Base-by-base conservation (phyloP, 495 filamentous ascomycete species). In the Penicillium subrubescens region DNA sequence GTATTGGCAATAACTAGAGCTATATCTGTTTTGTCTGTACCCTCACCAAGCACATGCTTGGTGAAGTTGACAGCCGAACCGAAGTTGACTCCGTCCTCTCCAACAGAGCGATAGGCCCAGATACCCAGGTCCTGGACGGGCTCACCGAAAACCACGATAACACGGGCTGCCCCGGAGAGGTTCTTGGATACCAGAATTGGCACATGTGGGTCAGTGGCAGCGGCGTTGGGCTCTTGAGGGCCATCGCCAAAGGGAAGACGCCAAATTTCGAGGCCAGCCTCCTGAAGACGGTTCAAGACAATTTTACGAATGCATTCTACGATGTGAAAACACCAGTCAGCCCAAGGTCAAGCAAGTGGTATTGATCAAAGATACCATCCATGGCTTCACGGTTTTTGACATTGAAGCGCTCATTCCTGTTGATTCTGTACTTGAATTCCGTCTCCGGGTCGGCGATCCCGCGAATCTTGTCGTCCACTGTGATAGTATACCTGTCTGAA, bases 61-160 rank as follows among this genome's bases (percentile, higher is more conserved):
- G 88, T 82, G 66, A 94, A 78, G 34, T 82, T 75, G 35, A 94
- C 72, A 31, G 85, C 82, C 5, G 89, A 90, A 27, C 91, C 93
- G 6, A 79, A 78, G 67, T 87, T 79, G 67, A 96, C 81, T 48
- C 90, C 86, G 3, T 85, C 84, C 0, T 70, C 64, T 59, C 86
- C 82, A 21, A 89, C 71, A 8, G 84, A 78, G 15, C 92, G 89
- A 69, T 90, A 89, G 7, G 92, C 84, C 67, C 92, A 86, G 56
- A 94, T 79, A 4, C 91, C 92, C 4, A 95, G 80, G 57, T 94
- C 88, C 68, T 96, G 90, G 12, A 60, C 65, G 2, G 82, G 71
- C 62, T 94, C 89, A 62, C 90, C 89, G 65, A 96, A 83, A 59
- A 95, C 78, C 58, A 97, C 73, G n/a, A 96, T 76, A 11, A 96